Evolutionary conservation across 768 basidiomycete species (phyloP), one percentile per base, ranked within the genome.

Genomic region (Lentinula lateritia): DNA sequence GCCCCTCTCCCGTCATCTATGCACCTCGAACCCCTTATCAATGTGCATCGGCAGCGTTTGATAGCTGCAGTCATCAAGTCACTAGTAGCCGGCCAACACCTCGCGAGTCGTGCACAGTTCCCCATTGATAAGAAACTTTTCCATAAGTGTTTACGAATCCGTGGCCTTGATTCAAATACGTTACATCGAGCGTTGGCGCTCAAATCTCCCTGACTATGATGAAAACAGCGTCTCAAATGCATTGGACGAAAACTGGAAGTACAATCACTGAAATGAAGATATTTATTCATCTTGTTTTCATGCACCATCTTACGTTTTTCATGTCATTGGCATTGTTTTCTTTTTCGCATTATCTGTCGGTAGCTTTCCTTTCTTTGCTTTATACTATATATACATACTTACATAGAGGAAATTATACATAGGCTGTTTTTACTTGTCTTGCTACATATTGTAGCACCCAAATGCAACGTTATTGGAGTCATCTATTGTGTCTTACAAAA

Each of bases 31-130:
- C 91, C 92, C 3, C 73, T 94, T 61, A 91, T 94, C 74, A 94
- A 93, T 69, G 88, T 94, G 6, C 90, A 93, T 73, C 93, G 94
- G 73, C 92, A 94, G 69, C 84, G 92, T 39, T 74, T 88, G 65
- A 89, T 92, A 57, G 90, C 92, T 9, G 83, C 82, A 15, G 87
- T 91, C 45, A 90, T 93, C 75, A 92, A 92, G 71, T 81, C 83
- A 6, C 75, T 93, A 59, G 90, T 93, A 7, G 85, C 88, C 9
- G 90, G 90, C 2, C 92, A 93, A 69, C 92, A 93, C 67, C 81
- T 92, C 9, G 89, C 92, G 2, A 85, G 87, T 61, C 83, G 83
- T 32, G 79, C 92, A 34, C 83, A 89, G 42, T 88, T 83, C 64
- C 79, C 83, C 34, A 74, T 87, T 39, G 90, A 93, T 72, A 88